Evolutionary conservation across 2,329 filamentous ascomycete genomes (phyloP).

Genomic region (Aspergillus persii): DNA sequence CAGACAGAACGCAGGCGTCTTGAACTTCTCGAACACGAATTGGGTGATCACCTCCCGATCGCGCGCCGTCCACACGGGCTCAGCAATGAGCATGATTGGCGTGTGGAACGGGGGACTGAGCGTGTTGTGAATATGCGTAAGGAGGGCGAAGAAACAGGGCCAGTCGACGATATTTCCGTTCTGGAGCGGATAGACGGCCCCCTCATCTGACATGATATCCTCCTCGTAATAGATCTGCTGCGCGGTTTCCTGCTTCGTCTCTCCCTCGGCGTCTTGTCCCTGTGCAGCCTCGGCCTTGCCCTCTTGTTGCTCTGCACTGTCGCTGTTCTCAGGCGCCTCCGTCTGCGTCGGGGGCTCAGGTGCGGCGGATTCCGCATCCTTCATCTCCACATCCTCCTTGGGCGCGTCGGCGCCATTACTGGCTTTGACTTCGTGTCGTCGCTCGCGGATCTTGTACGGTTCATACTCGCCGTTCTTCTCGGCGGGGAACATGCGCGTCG

Average conservation of each 20-base stretch:
- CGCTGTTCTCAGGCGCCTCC: conserved; percentile 22
- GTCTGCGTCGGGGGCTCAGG: conserved; percentile 14
- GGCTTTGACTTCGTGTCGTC: conserved; percentile 28
- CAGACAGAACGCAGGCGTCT: conserved; percentile 85
- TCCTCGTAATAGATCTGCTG: conserved; percentile 72
- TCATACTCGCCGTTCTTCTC: conserved; percentile 76
- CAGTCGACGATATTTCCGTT: conserved; percentile 84
- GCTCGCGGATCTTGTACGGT: conserved; percentile 72
- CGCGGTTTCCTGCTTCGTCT: conserved; percentile 32
- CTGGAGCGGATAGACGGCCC: conserved; percentile 81
- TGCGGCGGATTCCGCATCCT: conserved; percentile 37
- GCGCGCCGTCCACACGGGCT: conserved; percentile 84
- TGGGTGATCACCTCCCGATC: conserved; percentile 86
- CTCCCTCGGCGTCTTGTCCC: conserved; percentile 21
- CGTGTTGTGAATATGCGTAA: conserved; percentile 86
- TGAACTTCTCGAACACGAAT: conserved; percentile 97
- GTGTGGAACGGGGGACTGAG: conserved; percentile 92
- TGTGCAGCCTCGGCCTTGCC: conserved; percentile 29
- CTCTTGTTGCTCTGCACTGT: conserved; percentile 21
- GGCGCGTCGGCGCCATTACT: conserved; percentile 29
- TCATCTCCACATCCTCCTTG: conserved; percentile 46
- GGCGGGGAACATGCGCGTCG: conserved; percentile 87
- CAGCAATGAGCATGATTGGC: conserved; percentile 83
- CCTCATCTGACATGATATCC: conserved; percentile 82
- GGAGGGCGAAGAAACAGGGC: conserved; percentile 87